Base-by-base conservation (phyloP, 148 eudicot species). In the Dianthus caryophyllus region DNA sequence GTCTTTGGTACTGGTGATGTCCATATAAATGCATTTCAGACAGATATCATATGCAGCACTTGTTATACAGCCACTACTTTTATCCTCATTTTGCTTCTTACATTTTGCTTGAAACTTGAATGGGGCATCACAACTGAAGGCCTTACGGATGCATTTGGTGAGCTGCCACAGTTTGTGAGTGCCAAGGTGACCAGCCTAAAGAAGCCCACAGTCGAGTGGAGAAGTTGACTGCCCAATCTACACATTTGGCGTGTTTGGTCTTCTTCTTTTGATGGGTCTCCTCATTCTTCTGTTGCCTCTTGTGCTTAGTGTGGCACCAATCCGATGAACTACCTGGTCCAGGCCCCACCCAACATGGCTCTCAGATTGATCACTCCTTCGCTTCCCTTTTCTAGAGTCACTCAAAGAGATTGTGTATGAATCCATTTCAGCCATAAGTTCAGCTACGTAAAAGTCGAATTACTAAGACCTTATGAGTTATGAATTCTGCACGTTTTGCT, bases 241-340 rank as follows among this genome's bases (percentile, higher is more conserved):
- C 83, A 89, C 96, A 55, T 89, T 92, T 80, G 98, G 98, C 20
- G 98, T 80, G 66, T 92, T 92, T 83, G 90, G 96, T n/a, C n/a
- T n/a, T 60, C 84, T 89, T 76, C 77, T 92, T 76, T 85, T 92
- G 48, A 72, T 87, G 67, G 98, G 96, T 43, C 87, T 92, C 57
- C 85, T 92, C 41, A 72, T 89, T 65, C n/a, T n/a, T n/a, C 77
- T 92, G 71, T 81, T 92, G 75, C 91, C 98, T 60, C 64, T 87
- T 33, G 98, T 92, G 78, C 96, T 92, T 20, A 89, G 98, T 76
- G 98, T 89, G 77, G 98, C 98, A 67, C 84, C 96, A 21, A 87
- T 85, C 77, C 55, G 98, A 92, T 66, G 98, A 92, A 74, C 76
- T 82, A 75, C 82, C 89, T 24, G 91, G 87, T 57, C 89, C 96